phyloP scores from a whole-genome alignment of 1,284 basidiomycete genomes.

The Amylostereum chailletii region DNA sequence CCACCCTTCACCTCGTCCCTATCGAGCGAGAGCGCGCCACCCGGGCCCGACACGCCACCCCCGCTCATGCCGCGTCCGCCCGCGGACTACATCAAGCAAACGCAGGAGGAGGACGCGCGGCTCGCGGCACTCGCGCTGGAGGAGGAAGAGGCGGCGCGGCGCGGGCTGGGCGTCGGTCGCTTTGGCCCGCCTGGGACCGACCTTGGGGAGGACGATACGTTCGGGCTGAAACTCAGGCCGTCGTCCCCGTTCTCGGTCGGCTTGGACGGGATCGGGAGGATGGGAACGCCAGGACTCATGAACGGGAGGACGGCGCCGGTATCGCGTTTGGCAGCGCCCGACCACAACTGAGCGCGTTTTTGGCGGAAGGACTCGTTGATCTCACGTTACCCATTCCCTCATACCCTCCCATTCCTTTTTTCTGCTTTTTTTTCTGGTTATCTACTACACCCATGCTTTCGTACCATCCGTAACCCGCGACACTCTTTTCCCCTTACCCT shows the following conservation, averaged over 20 bases:
- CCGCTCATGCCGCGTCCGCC: conserved; percentile 68
- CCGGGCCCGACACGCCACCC: conserved; percentile 35
- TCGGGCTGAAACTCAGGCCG: conserved; percentile 17
- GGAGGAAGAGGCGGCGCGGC: neutral
- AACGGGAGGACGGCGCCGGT: neutral
- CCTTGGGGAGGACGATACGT: conserved; percentile 10
- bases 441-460: too few species aligned
- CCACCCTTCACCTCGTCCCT: conserved; percentile 1
- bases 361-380: too few species aligned
- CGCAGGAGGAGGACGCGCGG: conserved; percentile 58
- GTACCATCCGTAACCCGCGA: too few species aligned
- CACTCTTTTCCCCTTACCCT: too few species aligned
- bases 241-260: conserved; percentile 18
- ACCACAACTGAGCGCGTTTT: too few species aligned
- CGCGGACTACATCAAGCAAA: conserved; percentile 68
- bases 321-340: too few species aligned
- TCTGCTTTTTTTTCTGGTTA: too few species aligned
- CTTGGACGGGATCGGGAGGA: conserved; percentile 8
- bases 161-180: too few species aligned
- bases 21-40: neutral
- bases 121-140: conserved; percentile 11
- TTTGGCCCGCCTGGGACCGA: neutral
- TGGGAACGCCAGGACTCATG: conserved; percentile 7
- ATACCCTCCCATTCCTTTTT: too few species aligned
- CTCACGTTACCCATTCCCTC: too few species aligned